phyloP scores from a whole-genome alignment of 345 rosid genomes.

The Excoecaria agallocha region DNA sequence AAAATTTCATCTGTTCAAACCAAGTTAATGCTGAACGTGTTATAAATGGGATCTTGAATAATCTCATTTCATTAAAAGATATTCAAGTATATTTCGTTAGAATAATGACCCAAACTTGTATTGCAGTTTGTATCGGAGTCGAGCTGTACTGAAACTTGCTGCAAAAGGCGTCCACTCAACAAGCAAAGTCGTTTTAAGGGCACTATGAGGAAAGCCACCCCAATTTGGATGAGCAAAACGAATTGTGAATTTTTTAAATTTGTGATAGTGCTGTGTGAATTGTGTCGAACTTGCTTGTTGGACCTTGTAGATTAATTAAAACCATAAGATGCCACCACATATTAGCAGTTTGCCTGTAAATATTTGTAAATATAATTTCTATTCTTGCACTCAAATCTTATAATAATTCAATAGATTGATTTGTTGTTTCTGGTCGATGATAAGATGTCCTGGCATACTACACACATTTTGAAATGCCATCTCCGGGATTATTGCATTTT shows the following conservation, averaged over 20 bases:
- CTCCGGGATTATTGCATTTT: no score
- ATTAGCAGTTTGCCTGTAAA: neutral
- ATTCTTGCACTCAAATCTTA: neutral
- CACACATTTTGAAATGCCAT: no score
- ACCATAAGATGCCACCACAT: no score
- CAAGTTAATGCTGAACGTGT: no score
- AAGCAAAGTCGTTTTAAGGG: slow-evolving; percentile 61
- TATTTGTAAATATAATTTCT: neutral
- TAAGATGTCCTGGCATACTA: no score
- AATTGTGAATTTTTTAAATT: slow-evolving; percentile 3
- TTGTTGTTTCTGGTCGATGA: neutral
- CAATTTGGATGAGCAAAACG: slow-evolving; percentile 2
- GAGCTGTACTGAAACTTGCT: slow-evolving; percentile 60
- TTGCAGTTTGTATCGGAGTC: slow-evolving; percentile 63
- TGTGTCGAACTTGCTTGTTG: neutral
- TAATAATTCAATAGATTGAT: neutral
- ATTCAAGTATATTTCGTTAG: neutral
- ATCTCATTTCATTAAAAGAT: neutral
- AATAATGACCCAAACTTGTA: slow-evolving; percentile 3
- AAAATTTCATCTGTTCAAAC: no score
- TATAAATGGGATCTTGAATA: neutral
- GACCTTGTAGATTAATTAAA: neutral
- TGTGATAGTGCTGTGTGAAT: neutral
- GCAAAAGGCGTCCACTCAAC: slow-evolving; percentile 68
- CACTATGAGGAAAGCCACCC: slow-evolving; percentile 41